Evolutionary conservation across 2,329 filamentous ascomycete species (phyloP), one percentile per base, ranked within the genome.

Genomic region (Hymenoscyphus fructigenus): DNA sequence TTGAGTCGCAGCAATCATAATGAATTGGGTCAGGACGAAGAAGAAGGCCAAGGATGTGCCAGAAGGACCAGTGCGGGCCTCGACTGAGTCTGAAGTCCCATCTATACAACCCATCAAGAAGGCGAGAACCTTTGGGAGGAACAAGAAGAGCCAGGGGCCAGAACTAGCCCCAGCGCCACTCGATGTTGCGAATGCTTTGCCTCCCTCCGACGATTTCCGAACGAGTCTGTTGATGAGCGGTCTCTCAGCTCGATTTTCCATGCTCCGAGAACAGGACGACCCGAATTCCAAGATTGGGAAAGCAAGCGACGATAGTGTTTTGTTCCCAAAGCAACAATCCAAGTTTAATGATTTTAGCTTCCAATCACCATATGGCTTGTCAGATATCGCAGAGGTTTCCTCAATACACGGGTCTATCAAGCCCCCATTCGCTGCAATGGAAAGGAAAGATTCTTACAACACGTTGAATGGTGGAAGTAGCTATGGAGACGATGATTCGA

Each of bases 171-270:
- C 81, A 57, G 90, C 88, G 75, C 82, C 80, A 67, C 78, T 97
- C 57, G 90, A 98, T 73, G 81, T 98, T 14, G 77, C 87, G 2
- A 81, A 82, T 14, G 93, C 88, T 0, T 81, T 99, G 2, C 95
- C 95, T 1, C 84, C 93, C 0, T 88, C 82, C 57, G 92, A 98
- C 77, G 90, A 98, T 74, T 98, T 99, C 78, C 88, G 95, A 64
- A 99, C 95, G 3, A 98, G 95, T 81, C 81, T 99, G 65, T 83
- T 99, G 67, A 96, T 99, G 94, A 93, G 92, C 0, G 94, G 93
- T 53, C 84, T 99, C 4, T 98, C 94, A 0, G 92, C 93, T 14
- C 88, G 95, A 6, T 99, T 99, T 77, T 98, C 94, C 71, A 98
- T 98, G 94, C 81, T 98, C 36, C 84, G 92, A 73, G 94, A 97